These are phyloP conservation scores for Microbotryum saponariae DNA, from an alignment of 1,284 basidiomycete genomes.

Conservation along the genomic window DNA sequence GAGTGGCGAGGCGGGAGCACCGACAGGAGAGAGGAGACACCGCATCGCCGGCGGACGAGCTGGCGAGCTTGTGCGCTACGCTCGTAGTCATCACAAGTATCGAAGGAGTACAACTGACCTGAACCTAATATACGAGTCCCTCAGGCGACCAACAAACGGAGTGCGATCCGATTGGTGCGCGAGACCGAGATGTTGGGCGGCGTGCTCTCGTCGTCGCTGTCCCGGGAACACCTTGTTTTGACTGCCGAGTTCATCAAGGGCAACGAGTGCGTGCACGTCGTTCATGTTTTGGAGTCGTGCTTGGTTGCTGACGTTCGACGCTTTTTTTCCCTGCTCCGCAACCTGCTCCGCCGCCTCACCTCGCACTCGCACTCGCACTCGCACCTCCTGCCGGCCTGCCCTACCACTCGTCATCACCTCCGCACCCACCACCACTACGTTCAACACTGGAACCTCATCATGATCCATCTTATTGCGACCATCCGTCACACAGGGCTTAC, in stretches of 20 bases:
- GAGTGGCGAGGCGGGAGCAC: background rate
- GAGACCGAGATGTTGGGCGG: constrained; percentile 93
- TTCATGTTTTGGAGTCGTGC: background rate
- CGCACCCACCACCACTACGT: background rate
- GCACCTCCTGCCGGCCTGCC: background rate
- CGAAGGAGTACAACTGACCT: background rate
- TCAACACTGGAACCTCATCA: background rate
- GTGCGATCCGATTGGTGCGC: constrained; percentile 81
- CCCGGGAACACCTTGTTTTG: constrained; percentile 82
- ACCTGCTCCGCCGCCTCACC: too few relatives aligned
- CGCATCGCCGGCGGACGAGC: background rate
- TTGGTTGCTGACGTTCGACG: background rate
- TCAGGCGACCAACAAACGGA: constrained; percentile 73
- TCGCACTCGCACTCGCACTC: too few relatives aligned
- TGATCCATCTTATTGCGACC: background rate
- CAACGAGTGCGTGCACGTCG: constrained; percentile 70
- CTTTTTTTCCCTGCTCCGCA: background rate
- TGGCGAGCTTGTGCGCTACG: background rate
- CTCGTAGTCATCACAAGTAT: background rate
- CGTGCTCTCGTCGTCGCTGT: constrained; percentile 74
- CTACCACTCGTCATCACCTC: background rate
- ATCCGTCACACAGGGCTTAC: constrained; percentile 52
- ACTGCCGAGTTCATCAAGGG: constrained; percentile 92
- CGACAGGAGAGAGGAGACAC: background rate
- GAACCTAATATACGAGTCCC: background rate